These are phyloP conservation scores for Monosporascus sp. DNA, from an alignment of 2,329 filamentous ascomycete species.

Conservation along the genomic window DNA sequence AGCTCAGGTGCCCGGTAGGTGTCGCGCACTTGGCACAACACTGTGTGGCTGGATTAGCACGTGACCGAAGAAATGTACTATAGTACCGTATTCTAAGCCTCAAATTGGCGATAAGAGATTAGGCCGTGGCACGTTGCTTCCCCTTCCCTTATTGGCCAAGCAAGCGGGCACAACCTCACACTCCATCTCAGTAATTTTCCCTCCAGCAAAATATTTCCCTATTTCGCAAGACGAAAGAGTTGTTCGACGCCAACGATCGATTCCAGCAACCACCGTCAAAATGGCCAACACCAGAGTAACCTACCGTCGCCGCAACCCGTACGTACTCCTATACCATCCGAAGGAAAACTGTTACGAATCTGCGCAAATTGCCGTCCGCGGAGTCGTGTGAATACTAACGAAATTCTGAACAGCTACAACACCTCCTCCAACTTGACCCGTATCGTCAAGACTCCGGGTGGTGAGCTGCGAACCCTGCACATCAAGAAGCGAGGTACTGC, in stretches of 20 bases:
- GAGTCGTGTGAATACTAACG: constrained; percentile 14
- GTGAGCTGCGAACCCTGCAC: constrained; percentile 92
- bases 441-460: constrained; percentile 93
- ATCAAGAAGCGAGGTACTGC: constrained; percentile 99
- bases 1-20: background rate
- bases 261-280: constrained; percentile 36
- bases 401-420: constrained; percentile 70
- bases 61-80: no score
- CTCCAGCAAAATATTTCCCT: constrained; percentile 24
- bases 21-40: background rate
- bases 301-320: constrained; percentile 77
- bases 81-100: no score
- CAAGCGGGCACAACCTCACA: background rate
- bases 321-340: constrained; percentile 39
- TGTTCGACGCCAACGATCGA: constrained; percentile 18
- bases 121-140: no score
- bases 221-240: constrained; percentile 20
- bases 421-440: constrained; percentile 96
- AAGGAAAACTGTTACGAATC: background rate
- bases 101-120: no score
- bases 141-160: background rate
- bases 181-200: constrained; percentile 18
- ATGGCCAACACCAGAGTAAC: constrained; percentile 57
- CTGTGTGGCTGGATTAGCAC: no score
- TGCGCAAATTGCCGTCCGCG: background rate